These are phyloP conservation scores for Aphanocladium album DNA, from an alignment of 2,329 filamentous ascomycete genomes.

Conservation along the genomic window DNA sequence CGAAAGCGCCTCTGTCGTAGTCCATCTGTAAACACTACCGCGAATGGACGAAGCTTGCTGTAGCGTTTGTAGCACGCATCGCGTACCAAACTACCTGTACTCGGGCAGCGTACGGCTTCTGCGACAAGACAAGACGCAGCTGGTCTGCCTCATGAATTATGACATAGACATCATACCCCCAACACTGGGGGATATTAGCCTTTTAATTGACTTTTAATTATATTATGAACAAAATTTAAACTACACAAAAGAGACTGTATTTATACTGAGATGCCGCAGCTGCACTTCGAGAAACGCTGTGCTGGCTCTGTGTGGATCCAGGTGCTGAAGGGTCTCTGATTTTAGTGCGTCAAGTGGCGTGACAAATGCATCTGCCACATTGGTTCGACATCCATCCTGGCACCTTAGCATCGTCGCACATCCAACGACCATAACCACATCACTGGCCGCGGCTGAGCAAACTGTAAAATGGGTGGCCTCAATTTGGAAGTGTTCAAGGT, in stretches of 20 bases:
- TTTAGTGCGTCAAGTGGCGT: slow-evolving; percentile 5
- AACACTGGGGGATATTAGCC: not conserved
- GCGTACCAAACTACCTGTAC: not conserved
- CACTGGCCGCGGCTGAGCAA: not conserved
- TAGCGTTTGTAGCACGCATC: not conserved
- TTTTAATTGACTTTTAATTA: not conserved
- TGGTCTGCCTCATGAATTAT: slow-evolving; percentile 5
- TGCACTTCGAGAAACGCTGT: not conserved
- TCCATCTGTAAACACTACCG: not conserved
- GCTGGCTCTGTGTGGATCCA: not conserved
- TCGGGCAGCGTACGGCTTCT: not conserved
- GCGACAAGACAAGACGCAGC: not conserved
- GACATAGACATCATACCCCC: not conserved
- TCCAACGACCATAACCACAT: not conserved
- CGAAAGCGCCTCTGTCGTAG: not conserved
- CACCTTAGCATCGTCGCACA: not conserved
- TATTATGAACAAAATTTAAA: not conserved
- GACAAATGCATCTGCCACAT: not conserved
- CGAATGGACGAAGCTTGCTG: not conserved
- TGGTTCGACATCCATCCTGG: not conserved
- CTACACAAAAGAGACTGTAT: not conserved
- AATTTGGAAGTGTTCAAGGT: slow-evolving; percentile 97
- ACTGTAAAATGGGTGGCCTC: slow-evolving; percentile 63
- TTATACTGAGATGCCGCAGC: too few relatives aligned
- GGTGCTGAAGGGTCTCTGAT: not conserved